These are phyloP conservation scores for Neltuma alba DNA, from an alignment of 306 rosid species.

Conservation along the genomic window DNA sequence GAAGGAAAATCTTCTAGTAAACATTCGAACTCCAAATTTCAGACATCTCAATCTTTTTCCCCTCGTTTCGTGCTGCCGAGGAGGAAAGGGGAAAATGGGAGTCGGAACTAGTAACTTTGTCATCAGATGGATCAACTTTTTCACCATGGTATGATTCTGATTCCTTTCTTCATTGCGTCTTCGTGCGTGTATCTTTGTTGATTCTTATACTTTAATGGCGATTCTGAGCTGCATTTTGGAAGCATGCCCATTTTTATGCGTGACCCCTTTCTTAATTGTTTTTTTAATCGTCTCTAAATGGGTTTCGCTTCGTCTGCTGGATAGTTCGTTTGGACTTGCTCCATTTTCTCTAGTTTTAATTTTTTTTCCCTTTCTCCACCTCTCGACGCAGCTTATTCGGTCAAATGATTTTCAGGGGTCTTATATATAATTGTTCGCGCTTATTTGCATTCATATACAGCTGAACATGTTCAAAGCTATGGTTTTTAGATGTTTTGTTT, in stretches of 20 bases:
- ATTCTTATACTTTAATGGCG: neutral
- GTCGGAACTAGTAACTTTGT: conserved; percentile 92
- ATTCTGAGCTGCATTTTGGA: neutral
- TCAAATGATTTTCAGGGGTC: neutral
- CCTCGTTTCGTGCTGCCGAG: neutral
- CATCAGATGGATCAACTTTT: conserved; percentile 93
- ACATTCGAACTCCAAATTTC: conserved; percentile 26
- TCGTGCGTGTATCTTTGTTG: neutral
- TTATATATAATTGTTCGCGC: conserved; percentile 17
- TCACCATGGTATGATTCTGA: conserved; percentile 67
- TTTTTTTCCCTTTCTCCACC: neutral
- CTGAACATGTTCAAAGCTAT: conserved; percentile 9
- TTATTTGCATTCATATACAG: conserved; percentile 21
- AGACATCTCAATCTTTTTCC: conserved; percentile 13
- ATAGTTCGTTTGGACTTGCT: conserved; percentile 13
- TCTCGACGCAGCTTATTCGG: neutral
- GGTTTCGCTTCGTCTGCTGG: conserved; percentile 25
- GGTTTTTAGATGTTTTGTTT: conserved; percentile 27
- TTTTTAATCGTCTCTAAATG: conserved; percentile 7
- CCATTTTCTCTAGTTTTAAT: neutral
- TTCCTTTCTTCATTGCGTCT: neutral
- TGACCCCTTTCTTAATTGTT: conserved; percentile 6
- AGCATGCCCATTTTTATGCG: neutral
- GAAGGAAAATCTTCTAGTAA: neutral
- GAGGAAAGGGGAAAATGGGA: conserved; percentile 52